Evolutionary conservation across 345 rosid genomes (phyloP), one percentile per base, ranked within the genome.

Genomic region (Eucalyptus caleyi): DNA sequence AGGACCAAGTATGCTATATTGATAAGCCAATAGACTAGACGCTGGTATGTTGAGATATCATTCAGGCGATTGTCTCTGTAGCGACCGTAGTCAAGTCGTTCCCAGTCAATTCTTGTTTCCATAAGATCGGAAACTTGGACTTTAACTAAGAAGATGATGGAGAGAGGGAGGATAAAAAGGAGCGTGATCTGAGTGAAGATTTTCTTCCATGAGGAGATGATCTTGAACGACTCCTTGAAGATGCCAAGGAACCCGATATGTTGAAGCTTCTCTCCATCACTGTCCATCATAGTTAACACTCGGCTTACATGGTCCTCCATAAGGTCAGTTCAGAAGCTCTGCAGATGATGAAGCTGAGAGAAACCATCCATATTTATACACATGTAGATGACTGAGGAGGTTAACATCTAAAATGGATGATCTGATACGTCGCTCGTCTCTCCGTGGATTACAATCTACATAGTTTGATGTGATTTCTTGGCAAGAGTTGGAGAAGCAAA

Each of bases 141-240:
- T 82, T 94, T 88, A 49, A 92, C 92, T 1, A 94, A 85, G 92
- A 87, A 89, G 91, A 94, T 89, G 91, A 93, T 51, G 32, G 94
- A 82, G 42, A 95, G 92, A 26, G 97, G 97, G 86, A 94, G 91
- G 62, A 95, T 92, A 3, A 95, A 77, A 65, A 91, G 59, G 2
- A 95, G 90, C 2, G 94, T 93, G 32, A 95, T 94, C 45, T 90
- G 92, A 88, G 89, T 42, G 92, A 95, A 95, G 88, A 94, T 91
- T 90, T 90, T 92, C 81, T 88, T 90, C 92, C 92, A 91, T 82
- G 94, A 88, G 88, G 89, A 92, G 87, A 95, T 93, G 91, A 94
- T 90, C 88, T 92, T 92, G 90, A 88, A 92, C 37, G 97, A 90
- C 86, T 95, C 95, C 60, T 88, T 91, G 88, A 89, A 87, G 87